A percentile compares a stretch with the other conserved stretches of the same genome.
These are phyloP conservation scores for Hypoxylon sp. DNA, from an alignment of 2,329 filamentous ascomycete species.

Conservation along the genomic window DNA sequence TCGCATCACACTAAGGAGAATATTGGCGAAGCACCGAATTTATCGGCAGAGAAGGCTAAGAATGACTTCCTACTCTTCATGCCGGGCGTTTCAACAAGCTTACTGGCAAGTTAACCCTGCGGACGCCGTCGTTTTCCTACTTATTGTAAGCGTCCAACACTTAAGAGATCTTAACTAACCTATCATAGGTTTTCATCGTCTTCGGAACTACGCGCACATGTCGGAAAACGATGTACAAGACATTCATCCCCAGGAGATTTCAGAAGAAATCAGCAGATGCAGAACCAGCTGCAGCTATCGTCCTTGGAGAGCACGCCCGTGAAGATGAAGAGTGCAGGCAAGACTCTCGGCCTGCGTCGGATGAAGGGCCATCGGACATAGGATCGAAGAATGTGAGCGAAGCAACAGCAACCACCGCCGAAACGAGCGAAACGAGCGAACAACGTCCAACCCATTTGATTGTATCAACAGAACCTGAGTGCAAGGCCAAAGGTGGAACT, in stretches of 20 bases:
- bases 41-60: slow-evolving; percentile 49
- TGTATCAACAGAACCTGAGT: neutral
- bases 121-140: neutral
- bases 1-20: slow-evolving; percentile 48
- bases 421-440: neutral
- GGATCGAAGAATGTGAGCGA: slow-evolving; percentile 12
- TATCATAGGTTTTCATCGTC: slow-evolving; percentile 45
- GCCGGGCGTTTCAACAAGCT: slow-evolving; percentile 49
- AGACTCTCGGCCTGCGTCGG: slow-evolving; percentile 2
- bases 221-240: slow-evolving; percentile 38
- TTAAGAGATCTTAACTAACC: slow-evolving; percentile 23
- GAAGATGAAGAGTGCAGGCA: slow-evolving; percentile 19
- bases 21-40: slow-evolving; percentile 51
- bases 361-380: neutral
- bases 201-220: slow-evolving; percentile 49
- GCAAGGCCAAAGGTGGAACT: neutral
- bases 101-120: slow-evolving; percentile 45
- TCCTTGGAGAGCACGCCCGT: neutral
- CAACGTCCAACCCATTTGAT: neutral
- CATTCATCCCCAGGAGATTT: slow-evolving; percentile 44
- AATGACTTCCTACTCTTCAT: slow-evolving; percentile 56
- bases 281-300: neutral
- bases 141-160: no score
- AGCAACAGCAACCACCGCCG: neutral
- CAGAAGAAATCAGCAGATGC: slow-evolving; percentile 21